Conservation (phyloP, 225 moss, liverwort and hornwort species). For the Asterella californica region DNA sequence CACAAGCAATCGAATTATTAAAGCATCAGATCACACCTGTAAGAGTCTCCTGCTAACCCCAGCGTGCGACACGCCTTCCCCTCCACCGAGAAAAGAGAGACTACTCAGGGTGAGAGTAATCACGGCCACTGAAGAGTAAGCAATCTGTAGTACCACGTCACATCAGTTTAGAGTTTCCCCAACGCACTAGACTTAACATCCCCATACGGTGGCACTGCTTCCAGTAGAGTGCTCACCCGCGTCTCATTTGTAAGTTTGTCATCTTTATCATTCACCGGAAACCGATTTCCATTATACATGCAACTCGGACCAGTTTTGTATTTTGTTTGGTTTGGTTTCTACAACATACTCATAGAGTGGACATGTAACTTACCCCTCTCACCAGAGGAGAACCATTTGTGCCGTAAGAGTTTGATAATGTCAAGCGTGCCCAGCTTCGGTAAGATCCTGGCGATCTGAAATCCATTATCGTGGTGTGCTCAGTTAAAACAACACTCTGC, state of each 20-base stretch:
- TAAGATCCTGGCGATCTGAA: conserved; percentile 38
- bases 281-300: too few species aligned
- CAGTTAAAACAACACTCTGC: not conserved
- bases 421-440: conserved; percentile 39
- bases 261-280: not conserved
- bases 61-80: conserved; percentile 1
- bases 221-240: not conserved
- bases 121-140: conserved; percentile 34
- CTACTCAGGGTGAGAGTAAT: conserved; percentile 29
- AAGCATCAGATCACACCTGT: conserved; percentile 23
- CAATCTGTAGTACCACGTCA: conserved; percentile 26
- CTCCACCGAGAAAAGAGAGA: conserved; percentile 13
- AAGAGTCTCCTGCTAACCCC: conserved; percentile 27
- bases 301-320: not conserved
- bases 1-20: not conserved
- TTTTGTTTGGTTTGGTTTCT: too few species aligned
- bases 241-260: not conserved
- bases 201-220: not conserved
- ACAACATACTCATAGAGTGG: not conserved
- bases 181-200: not conserved
- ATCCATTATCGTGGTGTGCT: not conserved
- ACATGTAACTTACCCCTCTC: conserved; percentile 33
- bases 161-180: not conserved
- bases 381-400: conserved; percentile 25
- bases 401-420: conserved; percentile 31